Evolutionary conservation across 179 eudicot species (phyloP).

Genomic region (Dionaea muscipula): DNA sequence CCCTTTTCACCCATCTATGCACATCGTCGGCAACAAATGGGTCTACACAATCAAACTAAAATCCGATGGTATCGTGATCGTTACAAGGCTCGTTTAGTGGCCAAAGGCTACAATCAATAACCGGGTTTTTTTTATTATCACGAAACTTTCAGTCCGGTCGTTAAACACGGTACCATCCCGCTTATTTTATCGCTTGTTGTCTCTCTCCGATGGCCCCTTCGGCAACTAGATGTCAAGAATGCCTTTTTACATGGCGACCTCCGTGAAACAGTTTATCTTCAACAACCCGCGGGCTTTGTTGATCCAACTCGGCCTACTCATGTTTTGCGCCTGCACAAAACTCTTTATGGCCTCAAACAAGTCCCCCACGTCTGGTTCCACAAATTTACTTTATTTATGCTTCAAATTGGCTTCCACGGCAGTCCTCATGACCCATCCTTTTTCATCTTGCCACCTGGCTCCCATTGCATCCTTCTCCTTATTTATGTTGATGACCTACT

Average conservation of each 20-base stretch:
- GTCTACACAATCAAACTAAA: not conserved
- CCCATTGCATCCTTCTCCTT: too few relatives aligned
- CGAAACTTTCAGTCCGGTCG: not conserved
- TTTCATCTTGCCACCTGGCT: too few relatives aligned
- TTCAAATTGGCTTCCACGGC: too few relatives aligned
- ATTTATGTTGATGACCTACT: too few relatives aligned
- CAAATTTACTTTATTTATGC: not conserved
- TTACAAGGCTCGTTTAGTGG: not conserved
- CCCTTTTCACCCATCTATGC: too few relatives aligned
- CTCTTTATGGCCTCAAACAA: slow-evolving; percentile 1
- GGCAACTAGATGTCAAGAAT: not conserved
- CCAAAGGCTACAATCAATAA: not conserved
- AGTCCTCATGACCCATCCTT: too few relatives aligned
- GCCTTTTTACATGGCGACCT: not conserved
- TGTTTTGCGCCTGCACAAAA: not conserved
- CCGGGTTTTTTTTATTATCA: not conserved
- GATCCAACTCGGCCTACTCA: not conserved
- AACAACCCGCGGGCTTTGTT: not conserved
- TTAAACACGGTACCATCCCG: not conserved
- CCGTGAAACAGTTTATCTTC: not conserved
- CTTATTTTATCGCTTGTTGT: not conserved
- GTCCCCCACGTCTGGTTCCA: not conserved
- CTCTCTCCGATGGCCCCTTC: not conserved
- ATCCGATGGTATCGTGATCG: not conserved
- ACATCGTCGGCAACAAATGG: not conserved